Conservation (phyloP, 164 flowering plant species). For the Vitis riparia region DNA sequence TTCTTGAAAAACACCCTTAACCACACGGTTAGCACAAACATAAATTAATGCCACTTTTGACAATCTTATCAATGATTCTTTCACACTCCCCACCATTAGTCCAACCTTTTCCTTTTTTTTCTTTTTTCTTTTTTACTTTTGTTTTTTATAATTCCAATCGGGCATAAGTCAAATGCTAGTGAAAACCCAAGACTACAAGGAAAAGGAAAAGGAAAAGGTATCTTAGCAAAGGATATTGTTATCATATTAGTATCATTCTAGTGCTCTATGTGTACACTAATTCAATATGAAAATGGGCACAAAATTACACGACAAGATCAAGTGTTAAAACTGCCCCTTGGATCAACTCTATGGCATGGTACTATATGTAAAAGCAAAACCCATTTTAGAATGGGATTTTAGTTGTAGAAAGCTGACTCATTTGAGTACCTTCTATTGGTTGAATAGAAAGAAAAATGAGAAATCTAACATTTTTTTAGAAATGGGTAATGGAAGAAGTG, state of each 20-base stretch:
- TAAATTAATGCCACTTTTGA: background rate
- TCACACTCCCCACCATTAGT: constrained; percentile 6
- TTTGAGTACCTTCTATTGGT: too few species aligned
- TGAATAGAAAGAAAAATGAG: too few species aligned
- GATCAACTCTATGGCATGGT: too few species aligned
- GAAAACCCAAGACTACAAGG: too few species aligned
- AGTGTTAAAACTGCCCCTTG: too few species aligned
- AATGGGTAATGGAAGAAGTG: background rate
- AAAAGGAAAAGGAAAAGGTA: background rate
- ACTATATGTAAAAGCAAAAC: too few species aligned
- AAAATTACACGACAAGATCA: too few species aligned
- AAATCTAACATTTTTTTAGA: background rate
- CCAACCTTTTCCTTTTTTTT: background rate
- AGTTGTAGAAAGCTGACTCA: too few species aligned
- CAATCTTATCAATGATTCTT: background rate
- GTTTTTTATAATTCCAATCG: background rate
- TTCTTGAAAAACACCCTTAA: background rate
- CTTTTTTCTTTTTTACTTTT: background rate
- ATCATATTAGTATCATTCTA: too few species aligned
- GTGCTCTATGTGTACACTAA: too few species aligned
- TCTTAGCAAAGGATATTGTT: background rate
- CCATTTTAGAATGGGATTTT: too few species aligned
- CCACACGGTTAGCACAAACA: background rate
- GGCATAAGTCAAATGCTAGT: constrained; percentile 1
- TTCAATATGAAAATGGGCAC: too few species aligned